phyloP scores from a whole-genome alignment of 208 protist species.

The Leishmania aethiopica region DNA sequence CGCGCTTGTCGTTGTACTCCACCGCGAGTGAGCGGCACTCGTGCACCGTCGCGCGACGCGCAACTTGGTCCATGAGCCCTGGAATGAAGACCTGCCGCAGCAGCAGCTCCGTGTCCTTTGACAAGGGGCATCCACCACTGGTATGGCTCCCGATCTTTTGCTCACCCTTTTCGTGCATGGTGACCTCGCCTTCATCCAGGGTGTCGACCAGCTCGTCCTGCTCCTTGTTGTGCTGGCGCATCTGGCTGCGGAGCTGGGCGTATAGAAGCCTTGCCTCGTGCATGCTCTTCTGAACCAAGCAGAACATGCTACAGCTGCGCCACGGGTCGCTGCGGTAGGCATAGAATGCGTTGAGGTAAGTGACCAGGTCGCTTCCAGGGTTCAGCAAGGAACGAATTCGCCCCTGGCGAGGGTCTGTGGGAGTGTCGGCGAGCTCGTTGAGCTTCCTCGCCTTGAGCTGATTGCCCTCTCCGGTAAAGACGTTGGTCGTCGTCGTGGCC shows the following conservation, averaged over 20 bases:
- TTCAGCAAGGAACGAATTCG: constrained; percentile 63
- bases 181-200: constrained; percentile 63
- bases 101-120: constrained; percentile 63
- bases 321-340: constrained; percentile 49
- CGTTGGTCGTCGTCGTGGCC: constrained; percentile 72
- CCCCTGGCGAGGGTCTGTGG: constrained; percentile 42
- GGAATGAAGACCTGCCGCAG: constrained; percentile 86
- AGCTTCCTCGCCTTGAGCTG: constrained; percentile 64
- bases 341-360: constrained; percentile 75
- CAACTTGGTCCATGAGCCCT: constrained; percentile 89
- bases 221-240: constrained; percentile 19
- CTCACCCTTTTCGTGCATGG: constrained; percentile 8
- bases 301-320: constrained; percentile 57
- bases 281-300: constrained; percentile 89
- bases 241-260: constrained; percentile 58
- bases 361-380: constrained; percentile 88
- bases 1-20: constrained; percentile 83
- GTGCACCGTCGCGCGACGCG: constrained; percentile 83
- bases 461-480: constrained; percentile 89
- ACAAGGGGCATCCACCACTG: constrained; percentile 3
- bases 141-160: not conserved
- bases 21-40: constrained; percentile 87
- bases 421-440: constrained; percentile 32
- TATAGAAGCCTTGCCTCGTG: constrained; percentile 71
- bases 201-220: constrained; percentile 64